Conservation (phyloP, 2,329 filamentous ascomycete species). For the Aspergillus sp. region DNA sequence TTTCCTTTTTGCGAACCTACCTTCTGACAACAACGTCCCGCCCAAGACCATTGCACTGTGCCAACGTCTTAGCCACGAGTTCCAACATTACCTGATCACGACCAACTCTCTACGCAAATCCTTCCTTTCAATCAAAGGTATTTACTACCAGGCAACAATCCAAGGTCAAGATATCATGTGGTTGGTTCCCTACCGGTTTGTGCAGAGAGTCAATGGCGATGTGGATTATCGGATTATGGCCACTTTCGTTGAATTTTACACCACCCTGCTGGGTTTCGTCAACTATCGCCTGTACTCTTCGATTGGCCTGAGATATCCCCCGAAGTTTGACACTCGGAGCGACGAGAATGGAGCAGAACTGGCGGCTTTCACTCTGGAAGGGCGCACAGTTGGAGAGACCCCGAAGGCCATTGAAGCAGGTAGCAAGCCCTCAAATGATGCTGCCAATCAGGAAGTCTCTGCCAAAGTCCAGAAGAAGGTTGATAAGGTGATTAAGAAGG, state of each 20-base stretch:
- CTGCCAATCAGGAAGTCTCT: constrained; percentile 58
- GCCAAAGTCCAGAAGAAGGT: constrained; percentile 69
- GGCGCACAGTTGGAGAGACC: constrained; percentile 56
- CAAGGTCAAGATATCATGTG: constrained; percentile 96
- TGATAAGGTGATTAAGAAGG: constrained; percentile 52
- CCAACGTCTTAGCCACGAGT: constrained; percentile 89
- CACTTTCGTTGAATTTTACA: constrained; percentile 98
- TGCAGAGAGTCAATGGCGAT: constrained; percentile 88
- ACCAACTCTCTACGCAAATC: constrained; percentile 92
- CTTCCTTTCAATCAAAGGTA: constrained; percentile 97
- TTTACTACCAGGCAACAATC: constrained; percentile 98
- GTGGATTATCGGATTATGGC: constrained; percentile 99
- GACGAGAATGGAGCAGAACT: constrained; percentile 90
- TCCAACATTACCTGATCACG: constrained; percentile 94
- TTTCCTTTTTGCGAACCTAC: constrained; percentile 95
- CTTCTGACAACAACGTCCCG: constrained; percentile 83
- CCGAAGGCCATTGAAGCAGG: constrained; percentile 55
- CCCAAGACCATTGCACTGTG: constrained; percentile 95
- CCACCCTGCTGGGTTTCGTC: constrained; percentile 90
- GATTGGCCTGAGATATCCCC: constrained; percentile 89
- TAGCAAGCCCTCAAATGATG: constrained; percentile 54
- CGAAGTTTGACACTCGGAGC: constrained; percentile 83
- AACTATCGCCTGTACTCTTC: constrained; percentile 94
- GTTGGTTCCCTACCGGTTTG: constrained; percentile 97
- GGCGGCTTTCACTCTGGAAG: constrained; percentile 86